Evolutionary conservation across 1,139 yeast genomes (phyloP).

Genomic region (Hyphopichia burtonii): DNA sequence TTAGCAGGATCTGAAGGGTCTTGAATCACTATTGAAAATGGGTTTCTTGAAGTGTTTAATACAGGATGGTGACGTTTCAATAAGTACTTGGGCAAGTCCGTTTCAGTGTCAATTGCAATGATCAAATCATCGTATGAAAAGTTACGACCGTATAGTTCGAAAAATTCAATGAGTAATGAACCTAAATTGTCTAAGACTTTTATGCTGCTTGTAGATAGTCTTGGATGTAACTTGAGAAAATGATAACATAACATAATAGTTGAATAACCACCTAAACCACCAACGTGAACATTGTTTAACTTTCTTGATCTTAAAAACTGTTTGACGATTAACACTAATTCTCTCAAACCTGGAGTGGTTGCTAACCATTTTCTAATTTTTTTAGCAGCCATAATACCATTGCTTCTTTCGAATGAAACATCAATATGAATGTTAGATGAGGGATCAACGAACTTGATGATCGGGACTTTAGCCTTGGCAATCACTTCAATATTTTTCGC

Average conservation of each 20-base stretch:
- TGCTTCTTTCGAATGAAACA: constrained; percentile 83
- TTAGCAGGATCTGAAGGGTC: constrained; percentile 86
- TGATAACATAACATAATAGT: constrained; percentile 86
- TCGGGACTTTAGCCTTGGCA: constrained; percentile 92
- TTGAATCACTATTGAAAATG: constrained; percentile 75
- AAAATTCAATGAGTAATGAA: constrained; percentile 83
- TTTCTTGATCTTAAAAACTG: constrained; percentile 81
- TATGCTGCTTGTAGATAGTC: constrained; percentile 65
- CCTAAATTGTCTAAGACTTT: constrained; percentile 79
- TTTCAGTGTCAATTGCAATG: constrained; percentile 54
- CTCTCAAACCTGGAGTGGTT: constrained; percentile 78
- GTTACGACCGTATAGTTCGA: constrained; percentile 91
- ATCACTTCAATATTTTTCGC: constrained; percentile 83
- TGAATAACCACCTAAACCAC: constrained; percentile 95
- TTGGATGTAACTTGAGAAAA: constrained; percentile 78
- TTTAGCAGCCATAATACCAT: constrained; percentile 84
- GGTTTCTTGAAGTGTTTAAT: constrained; percentile 52
- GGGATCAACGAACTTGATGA: constrained; percentile 86
- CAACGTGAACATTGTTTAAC: constrained; percentile 89
- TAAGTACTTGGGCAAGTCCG: constrained; percentile 52
- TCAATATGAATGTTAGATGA: constrained; percentile 76
- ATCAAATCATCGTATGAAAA: constrained; percentile 85
- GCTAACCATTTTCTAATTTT: constrained; percentile 75
- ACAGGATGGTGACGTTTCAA: constrained; percentile 55
- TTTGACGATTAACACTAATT: constrained; percentile 79